Conservation (phyloP, 805 yeast species). For the Pichia thaimueangensis region DNA sequence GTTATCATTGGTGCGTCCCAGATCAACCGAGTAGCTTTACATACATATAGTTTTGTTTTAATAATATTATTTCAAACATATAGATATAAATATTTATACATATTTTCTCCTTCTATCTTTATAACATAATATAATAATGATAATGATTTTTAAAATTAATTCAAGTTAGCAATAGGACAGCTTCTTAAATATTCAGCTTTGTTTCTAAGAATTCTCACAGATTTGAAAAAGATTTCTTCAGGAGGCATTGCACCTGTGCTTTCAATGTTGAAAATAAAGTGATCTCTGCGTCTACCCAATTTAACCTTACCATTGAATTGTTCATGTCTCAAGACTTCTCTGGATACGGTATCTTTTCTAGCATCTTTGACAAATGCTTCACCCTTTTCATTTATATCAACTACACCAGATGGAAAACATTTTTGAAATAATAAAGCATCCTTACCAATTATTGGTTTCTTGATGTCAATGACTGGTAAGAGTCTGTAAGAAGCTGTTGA, state of each 20-base stretch:
- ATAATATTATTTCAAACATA: too few relatives aligned
- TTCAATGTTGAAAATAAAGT: constrained; percentile 91
- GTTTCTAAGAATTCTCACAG: constrained; percentile 76
- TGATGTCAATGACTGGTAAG: constrained; percentile 78
- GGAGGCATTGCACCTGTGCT: constrained; percentile 96
- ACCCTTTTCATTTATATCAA: constrained; percentile 60
- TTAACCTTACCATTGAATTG: constrained; percentile 87
- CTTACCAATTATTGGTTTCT: constrained; percentile 66
- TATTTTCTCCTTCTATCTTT: too few relatives aligned
- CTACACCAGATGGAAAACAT: constrained; percentile 92
- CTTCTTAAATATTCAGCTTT: constrained; percentile 75
- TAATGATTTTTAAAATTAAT: constrained; percentile 15
- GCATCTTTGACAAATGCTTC: constrained; percentile 83
- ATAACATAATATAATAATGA: too few relatives aligned
- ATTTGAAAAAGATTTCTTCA: constrained; percentile 89
- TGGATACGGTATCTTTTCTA: constrained; percentile 91
- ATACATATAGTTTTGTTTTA: too few relatives aligned
- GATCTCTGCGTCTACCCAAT: constrained; percentile 86
- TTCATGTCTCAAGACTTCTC: constrained; percentile 91
- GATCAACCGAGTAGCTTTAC: too few relatives aligned
- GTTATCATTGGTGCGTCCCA: too few relatives aligned
- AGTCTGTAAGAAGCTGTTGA: constrained; percentile 94
- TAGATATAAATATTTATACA: too few relatives aligned
- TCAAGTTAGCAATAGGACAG: constrained; percentile 58
- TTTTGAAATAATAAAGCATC: constrained; percentile 73